phyloP scores from a whole-genome alignment of 1,284 basidiomycete genomes.

The Anthracocystis walkeri region DNA sequence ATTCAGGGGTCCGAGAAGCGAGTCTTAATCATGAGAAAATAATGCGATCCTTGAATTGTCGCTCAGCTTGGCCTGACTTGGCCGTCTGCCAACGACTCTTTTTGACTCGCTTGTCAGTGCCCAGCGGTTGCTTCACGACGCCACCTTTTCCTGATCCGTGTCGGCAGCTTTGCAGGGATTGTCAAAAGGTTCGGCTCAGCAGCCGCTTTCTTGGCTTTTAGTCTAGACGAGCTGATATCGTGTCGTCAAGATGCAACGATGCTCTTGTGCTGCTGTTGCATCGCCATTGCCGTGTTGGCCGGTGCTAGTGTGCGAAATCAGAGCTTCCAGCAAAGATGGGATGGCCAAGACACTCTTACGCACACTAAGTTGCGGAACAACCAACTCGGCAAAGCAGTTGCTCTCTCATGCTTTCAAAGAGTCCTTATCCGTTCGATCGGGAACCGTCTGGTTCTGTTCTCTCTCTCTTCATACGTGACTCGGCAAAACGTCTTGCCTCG shows the following conservation, averaged over 20 bases:
- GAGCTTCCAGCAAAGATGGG: background rate
- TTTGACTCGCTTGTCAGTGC: slow-evolving; percentile 1
- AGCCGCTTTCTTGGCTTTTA: background rate
- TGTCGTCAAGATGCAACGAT: no score
- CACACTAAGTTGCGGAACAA: background rate
- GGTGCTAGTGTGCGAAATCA: background rate
- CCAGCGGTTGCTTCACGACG: background rate
- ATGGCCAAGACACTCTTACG: no score
- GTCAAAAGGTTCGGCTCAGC: slow-evolving; percentile 5
- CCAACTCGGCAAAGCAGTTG: slow-evolving; percentile 5
- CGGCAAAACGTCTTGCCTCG: no score
- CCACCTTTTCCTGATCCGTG: slow-evolving; percentile 3
- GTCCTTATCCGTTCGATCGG: no score
- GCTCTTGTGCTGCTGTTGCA: no score
- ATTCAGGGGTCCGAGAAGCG: slow-evolving; percentile 9
- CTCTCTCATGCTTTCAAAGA: no score
- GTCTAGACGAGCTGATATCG: no score
- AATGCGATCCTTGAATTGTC: background rate
- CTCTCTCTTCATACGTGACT: no score
- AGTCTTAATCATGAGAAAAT: background rate
- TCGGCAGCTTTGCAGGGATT: background rate
- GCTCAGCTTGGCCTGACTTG: background rate
- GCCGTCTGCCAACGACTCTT: background rate
- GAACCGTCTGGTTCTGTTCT: no score
- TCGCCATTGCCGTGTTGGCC: background rate